phyloP scores from a whole-genome alignment of 2,329 filamentous ascomycete genomes.

The Magnaporthiopsis rhizophila region DNA sequence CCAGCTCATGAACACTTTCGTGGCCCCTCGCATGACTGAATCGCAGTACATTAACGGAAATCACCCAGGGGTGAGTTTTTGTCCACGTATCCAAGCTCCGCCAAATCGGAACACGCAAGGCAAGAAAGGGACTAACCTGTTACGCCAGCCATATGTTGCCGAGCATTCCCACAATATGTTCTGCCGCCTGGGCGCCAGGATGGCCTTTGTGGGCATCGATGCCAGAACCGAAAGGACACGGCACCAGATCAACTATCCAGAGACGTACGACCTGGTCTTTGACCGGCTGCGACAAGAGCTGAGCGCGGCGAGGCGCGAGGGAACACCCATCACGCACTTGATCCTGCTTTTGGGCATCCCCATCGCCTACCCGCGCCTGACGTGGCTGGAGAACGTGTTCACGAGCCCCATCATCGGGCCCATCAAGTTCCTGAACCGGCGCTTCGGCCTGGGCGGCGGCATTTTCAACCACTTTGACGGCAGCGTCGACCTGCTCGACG shows the following conservation, averaged over 20 bases:
- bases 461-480: slow-evolving; percentile 95
- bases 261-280: slow-evolving; percentile 82
- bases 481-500: slow-evolving; percentile 84
- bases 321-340: slow-evolving; percentile 78
- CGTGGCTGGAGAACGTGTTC: slow-evolving; percentile 93
- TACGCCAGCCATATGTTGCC: slow-evolving; percentile 68
- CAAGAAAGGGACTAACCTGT: slow-evolving; percentile 35
- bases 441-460: slow-evolving; percentile 76
- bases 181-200: slow-evolving; percentile 69
- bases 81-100: no score
- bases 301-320: slow-evolving; percentile 52
- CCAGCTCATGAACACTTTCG: slow-evolving; percentile 68
- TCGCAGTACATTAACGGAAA: slow-evolving; percentile 70
- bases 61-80: slow-evolving; percentile 59
- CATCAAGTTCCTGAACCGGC: slow-evolving; percentile 80
- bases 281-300: slow-evolving; percentile 65
- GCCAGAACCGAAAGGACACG: slow-evolving; percentile 91
- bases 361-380: slow-evolving; percentile 81
- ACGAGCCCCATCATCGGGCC: slow-evolving; percentile 79
- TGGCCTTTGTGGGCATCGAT: slow-evolving; percentile 83
- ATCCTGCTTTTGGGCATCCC: slow-evolving; percentile 83
- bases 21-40: slow-evolving; percentile 49
- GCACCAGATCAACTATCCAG: slow-evolving; percentile 89
- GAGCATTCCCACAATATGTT: slow-evolving; percentile 84
- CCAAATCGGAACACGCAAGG: neutral